Percentiles rank a stretch among this genome's conserved stretches.
Evolutionary conservation across 1,284 basidiomycete genomes (phyloP).

Genomic region (Rhodotorula sp.): DNA sequence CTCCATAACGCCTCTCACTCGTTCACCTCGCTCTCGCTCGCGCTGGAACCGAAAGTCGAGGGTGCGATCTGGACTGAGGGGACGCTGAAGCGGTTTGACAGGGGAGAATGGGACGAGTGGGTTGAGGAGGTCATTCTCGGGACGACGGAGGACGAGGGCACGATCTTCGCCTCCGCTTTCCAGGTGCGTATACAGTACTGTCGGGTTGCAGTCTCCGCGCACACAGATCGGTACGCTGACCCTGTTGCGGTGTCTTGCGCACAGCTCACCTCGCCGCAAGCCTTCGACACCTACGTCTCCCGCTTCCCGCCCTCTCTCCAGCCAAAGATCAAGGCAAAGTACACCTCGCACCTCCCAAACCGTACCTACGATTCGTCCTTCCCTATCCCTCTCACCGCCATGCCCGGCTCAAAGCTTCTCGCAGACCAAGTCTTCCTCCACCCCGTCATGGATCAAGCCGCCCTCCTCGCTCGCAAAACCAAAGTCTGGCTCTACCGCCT

Average conservation of each 20-base stretch:
- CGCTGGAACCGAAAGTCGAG: slow-evolving; percentile 19
- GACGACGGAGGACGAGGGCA: slow-evolving; percentile 33
- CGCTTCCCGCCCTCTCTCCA: slow-evolving; percentile 6
- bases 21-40: slow-evolving; percentile 17
- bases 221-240: not conserved
- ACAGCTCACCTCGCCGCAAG: slow-evolving; percentile 12
- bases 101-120: slow-evolving; percentile 34
- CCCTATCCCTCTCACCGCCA: not conserved
- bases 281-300: slow-evolving; percentile 18
- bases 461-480: not conserved
- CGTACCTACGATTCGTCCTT: not conserved
- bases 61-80: slow-evolving; percentile 17
- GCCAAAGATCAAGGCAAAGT: slow-evolving; percentile 3
- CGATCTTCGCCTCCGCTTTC: slow-evolving; percentile 22
- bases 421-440: slow-evolving; percentile 38
- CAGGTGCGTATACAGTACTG: too few relatives aligned
- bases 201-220: too few relatives aligned
- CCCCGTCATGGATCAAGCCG: slow-evolving; percentile 30
- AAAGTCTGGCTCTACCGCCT: slow-evolving; percentile 7
- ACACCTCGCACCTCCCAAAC: slow-evolving; percentile 3
- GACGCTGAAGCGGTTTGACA: slow-evolving; percentile 11
- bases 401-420: slow-evolving; percentile 22
- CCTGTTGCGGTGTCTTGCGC: too few relatives aligned
- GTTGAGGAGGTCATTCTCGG: slow-evolving; percentile 27
- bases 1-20: slow-evolving; percentile 22